These are phyloP conservation scores for Diaporthe longicolla DNA, from an alignment of 2,329 filamentous ascomycete species.

Conservation along the genomic window DNA sequence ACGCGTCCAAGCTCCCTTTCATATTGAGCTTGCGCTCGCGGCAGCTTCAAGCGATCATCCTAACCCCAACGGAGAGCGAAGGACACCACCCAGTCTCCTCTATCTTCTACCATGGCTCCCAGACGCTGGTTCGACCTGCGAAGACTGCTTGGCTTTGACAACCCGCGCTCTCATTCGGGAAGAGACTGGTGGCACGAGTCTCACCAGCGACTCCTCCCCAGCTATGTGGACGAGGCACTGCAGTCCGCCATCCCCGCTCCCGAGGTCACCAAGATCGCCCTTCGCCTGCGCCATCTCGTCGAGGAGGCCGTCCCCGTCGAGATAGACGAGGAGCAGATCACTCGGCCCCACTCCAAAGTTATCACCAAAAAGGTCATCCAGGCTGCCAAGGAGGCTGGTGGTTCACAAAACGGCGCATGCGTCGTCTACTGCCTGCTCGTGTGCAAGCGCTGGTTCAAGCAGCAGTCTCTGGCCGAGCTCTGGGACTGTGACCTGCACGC, in stretches of 20 bases:
- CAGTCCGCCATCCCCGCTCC: constrained; percentile 79
- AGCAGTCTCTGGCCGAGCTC: constrained; percentile 83
- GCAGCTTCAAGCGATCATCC: constrained; percentile 1
- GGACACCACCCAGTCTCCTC: neutral
- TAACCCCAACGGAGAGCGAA: neutral
- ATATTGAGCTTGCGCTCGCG: neutral
- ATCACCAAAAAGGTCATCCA: constrained; percentile 85
- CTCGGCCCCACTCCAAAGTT: constrained; percentile 84
- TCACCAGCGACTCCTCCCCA: constrained; percentile 71
- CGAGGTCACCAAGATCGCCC: constrained; percentile 89
- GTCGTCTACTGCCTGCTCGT: constrained; percentile 89
- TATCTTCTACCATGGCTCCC: constrained; percentile 37
- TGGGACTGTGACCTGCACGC: constrained; percentile 92
- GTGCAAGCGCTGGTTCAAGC: constrained; percentile 79
- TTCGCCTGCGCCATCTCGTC: constrained; percentile 91
- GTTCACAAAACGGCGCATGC: constrained; percentile 79
- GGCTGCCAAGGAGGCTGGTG: constrained; percentile 86
- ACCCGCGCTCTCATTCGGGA: constrained; percentile 48
- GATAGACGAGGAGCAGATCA: constrained; percentile 81
- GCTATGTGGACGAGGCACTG: constrained; percentile 69
- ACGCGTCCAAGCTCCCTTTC: neutral
- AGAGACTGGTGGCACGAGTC: constrained; percentile 59
- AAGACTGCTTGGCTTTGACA: constrained; percentile 54
- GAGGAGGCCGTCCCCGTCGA: constrained; percentile 93
- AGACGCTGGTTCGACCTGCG: constrained; percentile 47